These are phyloP conservation scores for Crotalaria pallida DNA, from an alignment of 306 rosid genomes.

Conservation along the genomic window DNA sequence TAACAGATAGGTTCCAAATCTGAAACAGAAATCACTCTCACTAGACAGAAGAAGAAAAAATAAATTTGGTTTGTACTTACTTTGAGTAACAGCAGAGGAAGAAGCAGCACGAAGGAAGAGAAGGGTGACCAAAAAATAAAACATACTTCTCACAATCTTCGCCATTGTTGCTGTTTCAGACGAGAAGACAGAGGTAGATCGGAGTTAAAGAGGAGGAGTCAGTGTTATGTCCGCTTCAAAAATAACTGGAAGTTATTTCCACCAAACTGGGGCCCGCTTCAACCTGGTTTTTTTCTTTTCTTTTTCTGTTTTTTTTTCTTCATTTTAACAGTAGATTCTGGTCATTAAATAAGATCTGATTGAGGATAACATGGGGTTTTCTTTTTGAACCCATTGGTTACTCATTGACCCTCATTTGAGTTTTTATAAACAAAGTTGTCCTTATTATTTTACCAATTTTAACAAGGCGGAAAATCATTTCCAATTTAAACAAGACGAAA, in stretches of 20 bases:
- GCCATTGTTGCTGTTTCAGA: slow-evolving; percentile 40
- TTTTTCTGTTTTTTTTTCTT: too few species aligned
- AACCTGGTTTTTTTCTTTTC: neutral
- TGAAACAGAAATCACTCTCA: neutral
- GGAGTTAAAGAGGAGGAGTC: neutral
- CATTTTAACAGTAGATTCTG: neutral
- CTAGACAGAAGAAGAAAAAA: neutral
- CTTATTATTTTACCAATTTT: too few species aligned
- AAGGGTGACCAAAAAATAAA: neutral
- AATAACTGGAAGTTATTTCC: neutral
- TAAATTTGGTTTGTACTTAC: slow-evolving; percentile 15
- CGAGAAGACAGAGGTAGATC: neutral
- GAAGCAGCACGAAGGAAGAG: slow-evolving; percentile 25
- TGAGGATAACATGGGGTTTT: too few species aligned
- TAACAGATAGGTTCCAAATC: slow-evolving; percentile 14
- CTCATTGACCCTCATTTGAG: too few species aligned
- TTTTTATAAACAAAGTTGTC: too few species aligned
- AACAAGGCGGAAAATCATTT: too few species aligned
- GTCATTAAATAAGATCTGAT: too few species aligned
- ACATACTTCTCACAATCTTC: slow-evolving; percentile 13
- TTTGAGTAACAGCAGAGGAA: slow-evolving; percentile 28
- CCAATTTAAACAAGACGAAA: too few species aligned
- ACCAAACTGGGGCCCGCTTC: slow-evolving; percentile 33
- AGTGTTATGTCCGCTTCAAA: slow-evolving; percentile 26
- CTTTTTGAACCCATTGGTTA: too few species aligned